These are phyloP conservation scores for Zalerion maritima DNA, from an alignment of 495 filamentous ascomycete species.

Conservation along the genomic window DNA sequence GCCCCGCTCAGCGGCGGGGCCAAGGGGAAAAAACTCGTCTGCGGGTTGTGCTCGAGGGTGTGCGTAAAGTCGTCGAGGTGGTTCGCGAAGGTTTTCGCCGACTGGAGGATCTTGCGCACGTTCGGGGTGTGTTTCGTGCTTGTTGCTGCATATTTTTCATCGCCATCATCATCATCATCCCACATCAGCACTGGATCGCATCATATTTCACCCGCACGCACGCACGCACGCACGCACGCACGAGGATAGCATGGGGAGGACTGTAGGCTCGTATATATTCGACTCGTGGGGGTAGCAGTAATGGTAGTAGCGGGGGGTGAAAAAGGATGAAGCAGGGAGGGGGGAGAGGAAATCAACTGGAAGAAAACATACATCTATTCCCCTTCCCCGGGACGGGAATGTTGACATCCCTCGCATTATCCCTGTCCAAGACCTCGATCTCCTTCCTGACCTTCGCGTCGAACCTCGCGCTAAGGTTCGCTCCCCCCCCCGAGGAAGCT, in stretches of 20 bases:
- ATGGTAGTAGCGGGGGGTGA: no score
- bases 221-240: no score
- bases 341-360: constrained; percentile 1
- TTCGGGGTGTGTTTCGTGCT: constrained; percentile 52
- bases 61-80: constrained; percentile 84
- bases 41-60: constrained; percentile 30
- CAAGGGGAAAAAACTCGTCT: constrained; percentile 10
- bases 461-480: constrained; percentile 52
- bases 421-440: constrained; percentile 64
- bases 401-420: constrained; percentile 55
- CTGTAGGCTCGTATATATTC: no score
- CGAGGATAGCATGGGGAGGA: no score
- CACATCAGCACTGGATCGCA: constrained; percentile 13
- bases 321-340: no score
- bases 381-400: constrained; percentile 44
- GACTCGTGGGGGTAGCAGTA: no score
- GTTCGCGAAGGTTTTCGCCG: constrained; percentile 83
- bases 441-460: constrained; percentile 62
- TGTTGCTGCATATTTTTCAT: constrained; percentile 2
- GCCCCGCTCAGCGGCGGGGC: constrained; percentile 6
- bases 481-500: constrained; percentile 35
- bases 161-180: background rate
- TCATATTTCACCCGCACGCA: no score
- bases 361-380: no score
- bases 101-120: constrained; percentile 80